Evolutionary conservation across 1,284 basidiomycete species (phyloP), one percentile per base, ranked within the genome.

Genomic region (Microbotryum silenes-acaulis): DNA sequence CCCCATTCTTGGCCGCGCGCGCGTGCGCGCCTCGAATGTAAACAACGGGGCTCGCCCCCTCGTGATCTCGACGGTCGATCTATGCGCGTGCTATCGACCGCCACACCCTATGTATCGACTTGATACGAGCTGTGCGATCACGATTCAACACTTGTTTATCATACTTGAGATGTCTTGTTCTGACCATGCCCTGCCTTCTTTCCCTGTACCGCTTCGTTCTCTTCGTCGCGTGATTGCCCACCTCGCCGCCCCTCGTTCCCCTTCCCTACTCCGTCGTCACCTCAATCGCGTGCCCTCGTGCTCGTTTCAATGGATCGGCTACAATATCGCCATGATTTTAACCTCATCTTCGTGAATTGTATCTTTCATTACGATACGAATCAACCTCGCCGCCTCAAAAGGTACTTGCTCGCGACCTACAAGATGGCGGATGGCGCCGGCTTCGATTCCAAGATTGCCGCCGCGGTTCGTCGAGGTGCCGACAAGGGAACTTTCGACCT

Each of bases 401-500:
- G 65, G 44, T 67, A 60, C 54, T 49, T 67, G 53, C 52, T 60
- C 58, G 33, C 55, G 23, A 51, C 37, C 6, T 67, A 56, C 62
- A 42, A 55, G 7, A 7, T 67, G 25, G 27, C 50, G 16, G 62
- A 62, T 9, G 50, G 46, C n/a, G 16, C 27, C 42, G 27, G 46
- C 12, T 62, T 64, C 56, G 51, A 59, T 47, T n/a, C n/a, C 6
- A 29, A 23, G 42, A 44, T 68, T 57, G 33, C 57, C 18, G 44
- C 55, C 7, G 62, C 64, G 42, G 62, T 68, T 44, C 42, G 51
- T 20, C 46, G 54, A 10, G 70, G 69, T 5, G 50, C 50, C 37
- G 64, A 69, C 21, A 65, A 63, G 25, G 66, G 66, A 14, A 47
- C 50, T 21, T 67, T 71, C 44, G 44, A 56, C 9, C 59, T 69